A percentile compares a stretch with the other conserved stretches of the same genome.
Conservation (phyloP, 306 rosid genomes). For the Prunus mume region DNA sequence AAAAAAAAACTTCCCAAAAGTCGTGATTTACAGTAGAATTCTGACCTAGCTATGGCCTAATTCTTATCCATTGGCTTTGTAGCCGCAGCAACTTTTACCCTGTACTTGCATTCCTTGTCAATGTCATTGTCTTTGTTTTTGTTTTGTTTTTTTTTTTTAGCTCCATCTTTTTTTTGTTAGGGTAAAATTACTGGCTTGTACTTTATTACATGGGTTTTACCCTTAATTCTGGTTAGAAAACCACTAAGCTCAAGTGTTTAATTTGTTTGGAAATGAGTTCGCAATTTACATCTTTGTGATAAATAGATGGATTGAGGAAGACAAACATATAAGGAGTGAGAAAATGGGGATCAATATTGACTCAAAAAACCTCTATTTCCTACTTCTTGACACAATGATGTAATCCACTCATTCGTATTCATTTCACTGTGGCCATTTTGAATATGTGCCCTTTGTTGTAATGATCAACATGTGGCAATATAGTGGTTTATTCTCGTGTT, state of each 20-base stretch:
- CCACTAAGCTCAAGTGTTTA: not conserved
- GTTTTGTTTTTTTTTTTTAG: not conserved
- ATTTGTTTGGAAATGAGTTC: too few species aligned
- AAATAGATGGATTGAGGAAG: too few species aligned
- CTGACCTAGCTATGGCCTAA: not conserved
- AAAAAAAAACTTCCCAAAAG: not conserved
- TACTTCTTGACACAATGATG: too few species aligned
- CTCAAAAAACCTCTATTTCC: too few species aligned
- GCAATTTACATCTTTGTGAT: too few species aligned
- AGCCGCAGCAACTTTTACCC: not conserved
- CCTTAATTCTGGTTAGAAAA: not conserved
- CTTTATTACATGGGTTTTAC: not conserved
- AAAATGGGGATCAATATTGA: too few species aligned
- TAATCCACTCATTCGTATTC: too few species aligned
- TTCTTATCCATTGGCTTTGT: not conserved
- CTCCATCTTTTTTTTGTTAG: not conserved
- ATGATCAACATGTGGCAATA: too few species aligned
- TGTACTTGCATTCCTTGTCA: not conserved
- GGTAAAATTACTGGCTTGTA: not conserved
- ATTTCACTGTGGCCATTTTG: too few species aligned
- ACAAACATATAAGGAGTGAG: too few species aligned
- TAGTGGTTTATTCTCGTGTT: too few species aligned
- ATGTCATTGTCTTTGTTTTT: not conserved
- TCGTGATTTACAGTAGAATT: not conserved
- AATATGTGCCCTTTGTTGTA: too few species aligned